These are phyloP conservation scores for Ogataea minuta DNA, from an alignment of 805 yeast species.

Conservation along the genomic window DNA sequence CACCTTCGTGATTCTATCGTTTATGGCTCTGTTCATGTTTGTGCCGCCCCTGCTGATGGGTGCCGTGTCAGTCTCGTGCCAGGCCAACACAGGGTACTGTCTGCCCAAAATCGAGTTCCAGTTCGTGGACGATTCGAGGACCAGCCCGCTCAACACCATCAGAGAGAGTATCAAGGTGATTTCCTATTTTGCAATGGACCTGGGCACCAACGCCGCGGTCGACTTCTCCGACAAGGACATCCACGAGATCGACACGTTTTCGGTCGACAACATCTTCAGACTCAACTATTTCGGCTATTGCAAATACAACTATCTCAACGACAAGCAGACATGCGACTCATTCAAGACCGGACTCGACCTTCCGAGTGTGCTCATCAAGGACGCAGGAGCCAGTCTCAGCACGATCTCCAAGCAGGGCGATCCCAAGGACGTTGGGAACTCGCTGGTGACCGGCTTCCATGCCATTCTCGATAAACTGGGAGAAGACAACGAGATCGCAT, in stretches of 20 bases:
- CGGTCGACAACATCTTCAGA: slow-evolving; percentile 40
- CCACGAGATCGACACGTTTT: slow-evolving; percentile 44
- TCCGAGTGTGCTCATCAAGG: slow-evolving; percentile 45
- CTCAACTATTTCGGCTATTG: slow-evolving; percentile 51
- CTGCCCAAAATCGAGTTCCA: slow-evolving; percentile 45
- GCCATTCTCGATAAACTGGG: slow-evolving; percentile 32
- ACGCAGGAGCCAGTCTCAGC: slow-evolving; percentile 48
- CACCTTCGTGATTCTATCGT: slow-evolving; percentile 23
- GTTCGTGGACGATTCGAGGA: slow-evolving; percentile 36
- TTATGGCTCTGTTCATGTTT: slow-evolving; percentile 27
- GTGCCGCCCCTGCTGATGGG: slow-evolving; percentile 24
- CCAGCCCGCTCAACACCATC: slow-evolving; percentile 37
- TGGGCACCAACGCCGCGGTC: slow-evolving; percentile 28
- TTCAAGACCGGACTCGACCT: slow-evolving; percentile 45
- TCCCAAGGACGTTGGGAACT: slow-evolving; percentile 38
- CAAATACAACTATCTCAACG: slow-evolving; percentile 32
- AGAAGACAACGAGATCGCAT: slow-evolving; percentile 19
- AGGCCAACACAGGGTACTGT: slow-evolving; percentile 32
- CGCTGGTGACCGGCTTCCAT: slow-evolving; percentile 41
- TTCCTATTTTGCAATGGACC: slow-evolving; percentile 46
- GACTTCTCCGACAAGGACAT: slow-evolving; percentile 18
- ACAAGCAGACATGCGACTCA: slow-evolving; percentile 32
- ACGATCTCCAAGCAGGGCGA: slow-evolving; percentile 40
- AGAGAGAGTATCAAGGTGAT: slow-evolving; percentile 43
- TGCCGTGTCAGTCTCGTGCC: slow-evolving; percentile 34